Conservation (phyloP, 176 grass and related monocot species). For the Sorghum bicolor region Sorghum_bicolor_NCBIv3 NC_012879.2:52137501-52138000, state of each 20-base stretch:
- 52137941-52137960: too few species aligned
- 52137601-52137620: too few species aligned
- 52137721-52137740: not conserved
- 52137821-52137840: not conserved
- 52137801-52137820: not conserved
- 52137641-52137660: not conserved
- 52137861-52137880: not conserved
- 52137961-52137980: too few species aligned
- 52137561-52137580: not conserved
- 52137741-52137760: not conserved
- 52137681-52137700: not conserved
- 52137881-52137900: not conserved
- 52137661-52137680: not conserved
- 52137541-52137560: not conserved
- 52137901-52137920: not conserved
- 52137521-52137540: not conserved
- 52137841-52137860: not conserved
- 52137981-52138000: too few species aligned
- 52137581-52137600: too few species aligned
- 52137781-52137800: not conserved
- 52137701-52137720: slow-evolving; percentile 3
- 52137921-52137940: too few species aligned
- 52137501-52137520: not conserved
- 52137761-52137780: not conserved
- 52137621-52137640: too few species aligned